Evolutionary conservation across 257 asterid species (phyloP).

Genomic region (Plantago ovata): DNA sequence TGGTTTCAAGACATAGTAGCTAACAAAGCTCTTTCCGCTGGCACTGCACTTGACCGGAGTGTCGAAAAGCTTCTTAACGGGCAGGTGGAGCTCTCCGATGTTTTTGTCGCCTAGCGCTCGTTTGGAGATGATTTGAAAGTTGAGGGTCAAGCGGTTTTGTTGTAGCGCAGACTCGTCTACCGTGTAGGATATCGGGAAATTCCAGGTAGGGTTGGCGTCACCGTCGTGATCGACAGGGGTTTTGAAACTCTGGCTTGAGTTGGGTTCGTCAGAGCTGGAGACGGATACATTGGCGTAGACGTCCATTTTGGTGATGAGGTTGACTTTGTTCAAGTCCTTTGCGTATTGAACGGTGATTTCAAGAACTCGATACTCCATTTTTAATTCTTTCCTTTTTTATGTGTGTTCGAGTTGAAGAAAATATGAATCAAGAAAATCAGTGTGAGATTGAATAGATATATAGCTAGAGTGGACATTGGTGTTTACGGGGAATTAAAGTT

Average conservation of each 20-base stretch:
- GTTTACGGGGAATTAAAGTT: too few species aligned
- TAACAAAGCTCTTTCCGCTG: constrained; percentile 41
- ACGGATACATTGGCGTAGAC: constrained; percentile 54
- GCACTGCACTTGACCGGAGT: constrained; percentile 27
- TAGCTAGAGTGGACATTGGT: too few species aligned
- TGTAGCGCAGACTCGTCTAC: constrained; percentile 56
- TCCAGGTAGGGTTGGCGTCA: constrained; percentile 58
- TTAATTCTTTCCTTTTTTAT: too few species aligned
- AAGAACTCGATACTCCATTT: constrained; percentile 50
- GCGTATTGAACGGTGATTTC: constrained; percentile 50
- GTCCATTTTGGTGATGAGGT: constrained; percentile 52
- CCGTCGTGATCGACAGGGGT: constrained; percentile 52
- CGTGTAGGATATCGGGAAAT: constrained; percentile 49
- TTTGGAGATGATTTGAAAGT: constrained; percentile 45
- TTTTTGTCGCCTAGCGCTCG: constrained; percentile 55
- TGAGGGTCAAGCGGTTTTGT: constrained; percentile 53
- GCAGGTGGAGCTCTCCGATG: constrained; percentile 64
- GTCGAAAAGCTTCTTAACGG: constrained; percentile 54
- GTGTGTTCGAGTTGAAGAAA: too few species aligned
- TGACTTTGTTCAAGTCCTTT: constrained; percentile 54
- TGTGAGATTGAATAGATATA: too few species aligned
- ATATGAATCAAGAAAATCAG: too few species aligned
- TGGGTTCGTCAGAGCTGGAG: constrained; percentile 49
- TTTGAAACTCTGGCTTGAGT: constrained; percentile 33
- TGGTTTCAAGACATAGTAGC: constrained; percentile 75